Evolutionary conservation across 176 grass and related monocot species (phyloP).

Genomic region (Rhipidocladum racemiflorum): DNA sequence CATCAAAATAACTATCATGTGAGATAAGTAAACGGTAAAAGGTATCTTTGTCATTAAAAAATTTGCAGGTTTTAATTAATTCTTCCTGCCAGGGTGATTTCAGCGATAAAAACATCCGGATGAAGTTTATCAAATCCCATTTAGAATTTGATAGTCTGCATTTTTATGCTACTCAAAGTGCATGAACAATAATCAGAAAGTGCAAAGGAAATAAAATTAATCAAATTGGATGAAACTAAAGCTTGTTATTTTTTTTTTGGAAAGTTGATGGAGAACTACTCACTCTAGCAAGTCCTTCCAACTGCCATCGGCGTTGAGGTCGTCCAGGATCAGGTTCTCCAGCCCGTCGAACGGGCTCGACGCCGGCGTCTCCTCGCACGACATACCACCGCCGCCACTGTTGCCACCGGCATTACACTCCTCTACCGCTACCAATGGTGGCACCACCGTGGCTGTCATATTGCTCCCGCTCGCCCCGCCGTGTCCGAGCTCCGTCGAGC

Average conservation of each 20-base stretch:
- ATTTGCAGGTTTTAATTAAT: not conserved
- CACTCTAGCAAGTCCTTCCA: conserved; percentile 86
- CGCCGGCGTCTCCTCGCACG: conserved; percentile 32
- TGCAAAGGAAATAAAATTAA: not conserved
- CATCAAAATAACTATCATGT: conserved; percentile 6
- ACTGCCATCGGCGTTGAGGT: conserved; percentile 41
- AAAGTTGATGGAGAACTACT: conserved; percentile 35
- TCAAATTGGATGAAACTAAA: not conserved
- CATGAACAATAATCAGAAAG: not conserved
- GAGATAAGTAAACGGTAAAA: not conserved
- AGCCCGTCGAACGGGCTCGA: conserved; percentile 58
- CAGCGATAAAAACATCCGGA: too few species aligned
- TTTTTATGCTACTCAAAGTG: not conserved
- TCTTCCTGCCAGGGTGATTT: not conserved
- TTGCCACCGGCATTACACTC: conserved; percentile 11
- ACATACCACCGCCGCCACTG: not conserved
- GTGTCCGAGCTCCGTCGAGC: conserved; percentile 34
- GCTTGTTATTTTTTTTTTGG: not conserved
- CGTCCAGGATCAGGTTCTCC: conserved; percentile 60
- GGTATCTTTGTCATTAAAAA: not conserved
- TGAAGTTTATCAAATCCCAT: too few species aligned
- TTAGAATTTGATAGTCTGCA: not conserved
- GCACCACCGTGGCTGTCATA: conserved; percentile 18
- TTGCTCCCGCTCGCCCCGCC: conserved; percentile 38
- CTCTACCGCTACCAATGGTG: conserved; percentile 31